Conservation (phyloP, 2,329 filamentous ascomycete species). For the Fusarium pininemorale region DNA sequence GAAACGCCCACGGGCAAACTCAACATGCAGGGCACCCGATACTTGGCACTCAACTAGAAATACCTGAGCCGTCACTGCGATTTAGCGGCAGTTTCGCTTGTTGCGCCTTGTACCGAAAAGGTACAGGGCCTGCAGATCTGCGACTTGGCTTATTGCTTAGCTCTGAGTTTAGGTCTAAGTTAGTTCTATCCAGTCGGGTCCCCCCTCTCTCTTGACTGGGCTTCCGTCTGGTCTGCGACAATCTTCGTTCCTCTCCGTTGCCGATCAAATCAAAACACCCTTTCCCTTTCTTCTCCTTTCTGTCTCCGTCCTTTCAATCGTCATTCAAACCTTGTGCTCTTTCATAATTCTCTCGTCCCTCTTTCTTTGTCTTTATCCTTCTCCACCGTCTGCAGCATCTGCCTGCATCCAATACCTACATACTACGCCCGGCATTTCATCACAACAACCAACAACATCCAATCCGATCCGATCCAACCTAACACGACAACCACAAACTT, state of each 20-base stretch:
- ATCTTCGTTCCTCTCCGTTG: constrained; percentile 25
- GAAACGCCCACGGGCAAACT: constrained; percentile 24
- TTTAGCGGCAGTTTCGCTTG: neutral
- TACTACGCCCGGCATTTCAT: neutral
- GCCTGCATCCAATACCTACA: neutral
- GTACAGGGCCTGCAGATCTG: constrained; percentile 39
- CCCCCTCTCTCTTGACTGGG: constrained; percentile 5
- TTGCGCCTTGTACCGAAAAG: constrained; percentile 7
- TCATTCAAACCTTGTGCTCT: constrained; percentile 7
- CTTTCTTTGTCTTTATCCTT: neutral
- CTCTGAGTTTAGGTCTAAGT: constrained; percentile 1
- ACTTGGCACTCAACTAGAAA: constrained; percentile 15
- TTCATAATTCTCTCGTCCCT: constrained; percentile 2
- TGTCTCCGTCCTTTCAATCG: constrained; percentile 5
- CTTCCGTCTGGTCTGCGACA: constrained; percentile 18
- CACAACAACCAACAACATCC: constrained; percentile 23
- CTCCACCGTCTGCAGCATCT: neutral
- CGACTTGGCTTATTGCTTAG: constrained; percentile 43
- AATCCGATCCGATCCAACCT: constrained; percentile 8
- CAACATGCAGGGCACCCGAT: constrained; percentile 16
- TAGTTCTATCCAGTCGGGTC: neutral
- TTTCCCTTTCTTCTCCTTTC: constrained; percentile 7
- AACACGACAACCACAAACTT: neutral
- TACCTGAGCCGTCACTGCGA: constrained; percentile 8
- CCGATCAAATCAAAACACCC: constrained; percentile 35